Evolutionary conservation across 1,284 basidiomycete species (phyloP), one percentile per base, ranked within the genome.

Genomic region (Neotropicomus parvogracilis): DNA sequence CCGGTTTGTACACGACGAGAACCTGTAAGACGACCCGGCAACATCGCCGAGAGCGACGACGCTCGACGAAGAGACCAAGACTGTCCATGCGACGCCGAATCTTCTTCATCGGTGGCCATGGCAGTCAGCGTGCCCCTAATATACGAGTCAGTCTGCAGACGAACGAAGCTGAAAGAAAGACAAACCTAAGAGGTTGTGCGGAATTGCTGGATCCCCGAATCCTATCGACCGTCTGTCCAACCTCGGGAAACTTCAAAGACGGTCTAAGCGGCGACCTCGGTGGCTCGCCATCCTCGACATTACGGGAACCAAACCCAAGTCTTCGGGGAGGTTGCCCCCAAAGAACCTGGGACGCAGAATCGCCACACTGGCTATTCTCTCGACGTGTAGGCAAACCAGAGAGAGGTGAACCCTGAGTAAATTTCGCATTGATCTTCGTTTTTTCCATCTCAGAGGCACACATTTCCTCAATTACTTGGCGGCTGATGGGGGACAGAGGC

Each of bases 401-500:
- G 17, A 32, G 29, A 19, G 34, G 21, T 29, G 33, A 6, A 33
- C n/a, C n/a, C 14, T 12, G 48, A 27, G 27, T 7, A 6, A 19
- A 11, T 24, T 19, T 24, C 13, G 7, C 16, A 24, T 17, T 26
- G 19, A 11, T 4, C 13, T 26, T 46, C 14, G 31, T 0, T 4
- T 29, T 40, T 32, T 46, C 49, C 6, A 33, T 28, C 21, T 50
- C 52, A 8, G 48, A 42, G 14, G 39, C 38, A 37, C 51, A 50
- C 6, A 51, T 55, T 14, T 58, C 59, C 17, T 64, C 49, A 14
- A 56, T 56, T 40, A 35, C 45, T 8, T 44, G 36, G 34, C 48
- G 59, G 24, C 49, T 50, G 13, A 65, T 49, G 11, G 62, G 62
- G 7, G 50, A 50, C 7, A 61, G 28, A 49, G 53, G 53, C 3